Base-by-base conservation (phyloP, 2,329 filamentous ascomycete genomes). In the Curvularia lunata region DNA sequence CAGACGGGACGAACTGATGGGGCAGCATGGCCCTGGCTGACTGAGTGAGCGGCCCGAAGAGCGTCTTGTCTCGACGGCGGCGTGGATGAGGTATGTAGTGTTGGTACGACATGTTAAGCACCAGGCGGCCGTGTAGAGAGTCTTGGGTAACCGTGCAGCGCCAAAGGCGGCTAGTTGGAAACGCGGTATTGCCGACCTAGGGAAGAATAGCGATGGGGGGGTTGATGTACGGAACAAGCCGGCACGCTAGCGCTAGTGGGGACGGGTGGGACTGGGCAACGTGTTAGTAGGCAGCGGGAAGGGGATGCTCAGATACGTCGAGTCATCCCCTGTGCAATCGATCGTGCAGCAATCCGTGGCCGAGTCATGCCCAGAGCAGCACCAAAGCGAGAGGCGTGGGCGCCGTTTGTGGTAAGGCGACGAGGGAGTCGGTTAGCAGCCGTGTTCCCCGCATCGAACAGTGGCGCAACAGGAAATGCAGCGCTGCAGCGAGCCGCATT, bases 361-460 rank as follows among this genome's bases (percentile, higher is more conserved):
- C 47, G 47, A 48, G 47, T 48, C 47, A 46, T 19, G 43, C 13
- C 27, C n/a, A 5, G 3, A 37, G 16, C 32, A 37, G 32, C 32
- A 37, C 32, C 1, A 37, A 37, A n/a, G 32, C 13, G 32, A 37
- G 12, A 37, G 30, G 32, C 32, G 16, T 37, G 5, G 16, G 32
- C 3, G 32, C 32, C 16, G 32, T 37, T 37, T 47, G 45, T 23
- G 18, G 47, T 25, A 48, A 16, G 46, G 21, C 9, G n/a, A n/a
- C n/a, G 47, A 32, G 27, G 27, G 9, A 25, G 46, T 48, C 46
- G 47, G 47, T 25, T 38, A 19, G 21, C 21, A 32, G 10, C 47
- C 47, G 47, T 9, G 47, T 48, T 38, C 47, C 47, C 47, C 47
- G 47, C 47, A 48, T 48, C 47, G 27, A 37, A 48, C 47, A 32